Evolutionary conservation across 768 basidiomycete genomes (phyloP).

Genomic region (Tricholomella constricta): DNA sequence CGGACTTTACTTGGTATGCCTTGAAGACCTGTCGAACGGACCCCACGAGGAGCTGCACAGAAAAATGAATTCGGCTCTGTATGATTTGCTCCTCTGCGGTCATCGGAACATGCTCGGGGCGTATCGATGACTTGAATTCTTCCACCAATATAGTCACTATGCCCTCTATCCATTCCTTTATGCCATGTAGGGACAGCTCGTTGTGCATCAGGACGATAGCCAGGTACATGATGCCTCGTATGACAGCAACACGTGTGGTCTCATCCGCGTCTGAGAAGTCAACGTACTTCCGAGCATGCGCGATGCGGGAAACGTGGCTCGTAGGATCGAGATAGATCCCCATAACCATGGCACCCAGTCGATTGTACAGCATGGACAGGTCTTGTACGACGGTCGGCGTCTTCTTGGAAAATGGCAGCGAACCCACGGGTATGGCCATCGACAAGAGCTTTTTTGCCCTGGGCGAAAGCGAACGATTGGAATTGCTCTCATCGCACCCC

Average conservation of each 20-base stretch:
- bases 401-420: constrained; percentile 62
- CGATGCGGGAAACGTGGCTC: constrained; percentile 53
- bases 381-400: constrained; percentile 53
- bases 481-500: constrained; percentile 27
- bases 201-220: constrained; percentile 62
- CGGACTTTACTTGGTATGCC: constrained; percentile 4
- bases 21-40: constrained; percentile 21
- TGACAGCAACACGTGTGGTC: constrained; percentile 64
- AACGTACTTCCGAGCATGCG: constrained; percentile 68
- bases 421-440: constrained; percentile 69
- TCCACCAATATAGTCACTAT: constrained; percentile 55
- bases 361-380: constrained; percentile 80
- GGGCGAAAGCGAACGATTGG: constrained; percentile 35
- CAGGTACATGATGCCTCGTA: constrained; percentile 75
- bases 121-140: constrained; percentile 46
- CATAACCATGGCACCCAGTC: constrained; percentile 72
- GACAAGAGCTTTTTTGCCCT: constrained; percentile 70
- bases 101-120: background rate
- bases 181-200: constrained; percentile 47
- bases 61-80: background rate
- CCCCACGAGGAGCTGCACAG: constrained; percentile 20
- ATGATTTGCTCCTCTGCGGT: background rate
- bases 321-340: constrained; percentile 64
- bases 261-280: constrained; percentile 66
- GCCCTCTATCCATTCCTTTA: constrained; percentile 65